Evolutionary conservation across 192 early-diverging fungal species (phyloP), one percentile per base, ranked within the genome.

Genomic region (Backusella mclennaniae): DNA sequence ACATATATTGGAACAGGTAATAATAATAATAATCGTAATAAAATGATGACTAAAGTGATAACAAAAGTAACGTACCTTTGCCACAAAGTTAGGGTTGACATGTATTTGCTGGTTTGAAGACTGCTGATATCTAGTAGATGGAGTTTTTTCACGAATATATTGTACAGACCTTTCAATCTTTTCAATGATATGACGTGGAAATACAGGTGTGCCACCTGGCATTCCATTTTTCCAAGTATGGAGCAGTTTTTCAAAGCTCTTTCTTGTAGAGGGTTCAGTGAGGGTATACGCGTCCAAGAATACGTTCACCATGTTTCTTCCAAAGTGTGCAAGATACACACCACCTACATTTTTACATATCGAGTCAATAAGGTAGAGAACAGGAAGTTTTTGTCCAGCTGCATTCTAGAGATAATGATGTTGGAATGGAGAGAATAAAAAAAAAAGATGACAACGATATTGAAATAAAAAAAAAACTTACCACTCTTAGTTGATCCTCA

Each of bases 311-410:
- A 99, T 87, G 42, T 93, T 90, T 12, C 88, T 82, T 36, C 88
- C 83, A 85, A 99, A 95, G 23, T 92, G 80, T 19, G 81, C 77
- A 4, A 93, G 73, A 84, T 96, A 99, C 26, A 84, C 84, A 15
- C 86, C 89, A 26, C 96, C 95, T 49, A 96, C 93, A 82, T 97
- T 97, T 83, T 99, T 99, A 79, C 91, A 90, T 23, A 99, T 99
- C 19, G 97, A 99, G 85, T 99, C 97, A 35, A 99, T 87, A 44
- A 99, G 85, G 81, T 96, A 99, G 19, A 99, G 83, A 0, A 92
- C 86, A 11, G 96, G 96, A 12, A 99, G 87, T 83, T 97, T 97
- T 79, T 92, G 90, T 17, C 80, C 86, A 12, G 92, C 86, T 8
- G 86, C 85, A 29, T 87, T 90, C 95, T 96, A 85, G 11, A 29